Evolutionary conservation across 2,329 filamentous ascomycete species (phyloP), one percentile per base, ranked within the genome.

Genomic region (Fusarium haematococcum): DNA sequence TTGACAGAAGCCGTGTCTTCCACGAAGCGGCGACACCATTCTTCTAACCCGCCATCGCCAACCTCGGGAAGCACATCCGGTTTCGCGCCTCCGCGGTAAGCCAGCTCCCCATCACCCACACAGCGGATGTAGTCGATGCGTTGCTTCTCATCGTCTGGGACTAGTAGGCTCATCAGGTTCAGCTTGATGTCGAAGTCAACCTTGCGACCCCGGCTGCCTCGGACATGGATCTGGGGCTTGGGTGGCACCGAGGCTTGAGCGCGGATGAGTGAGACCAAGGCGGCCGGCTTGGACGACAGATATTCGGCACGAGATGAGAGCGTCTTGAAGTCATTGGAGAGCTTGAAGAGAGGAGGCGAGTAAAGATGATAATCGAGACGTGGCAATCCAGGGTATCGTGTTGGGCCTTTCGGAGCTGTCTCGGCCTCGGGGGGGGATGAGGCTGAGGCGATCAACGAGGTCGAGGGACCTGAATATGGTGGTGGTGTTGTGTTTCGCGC

Each of bases 101-200:
- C 88, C 63, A 86, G 67, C 81, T 91, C 88, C 41, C 85, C 87
- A 20, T 79, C 78, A 0, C 81, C 81, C 13, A 89, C 86, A 67
- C 87, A 86, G 25, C 88, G 86, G 52, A 90, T 82, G 78, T 90
- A 90, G 76, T 90, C 87, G 78, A 89, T 84, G 30, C 87, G 84
- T 39, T 82, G 75, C 27, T 77, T 78, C 9, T 83, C 78, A 63
- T 87, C 84, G 3, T 88, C 85, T 0, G 88, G 84, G 2, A 90
- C 83, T 6, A 91, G 82, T 13, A 90, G 81, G 57, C 80, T 83
- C 86, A 90, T 88, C 20, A 90, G 81, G 77, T 90, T 90, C 48
- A 90, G 80, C 75, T 85, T 86, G 68, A 90, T 79, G 66, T 86
- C 84, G 73, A 91, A 90, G 78, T 90, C 88, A 35, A 86, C 75